These are phyloP conservation scores for Ophiosphaerella korrae DNA, from an alignment of 2,329 filamentous ascomycete species.

Conservation along the genomic window DNA sequence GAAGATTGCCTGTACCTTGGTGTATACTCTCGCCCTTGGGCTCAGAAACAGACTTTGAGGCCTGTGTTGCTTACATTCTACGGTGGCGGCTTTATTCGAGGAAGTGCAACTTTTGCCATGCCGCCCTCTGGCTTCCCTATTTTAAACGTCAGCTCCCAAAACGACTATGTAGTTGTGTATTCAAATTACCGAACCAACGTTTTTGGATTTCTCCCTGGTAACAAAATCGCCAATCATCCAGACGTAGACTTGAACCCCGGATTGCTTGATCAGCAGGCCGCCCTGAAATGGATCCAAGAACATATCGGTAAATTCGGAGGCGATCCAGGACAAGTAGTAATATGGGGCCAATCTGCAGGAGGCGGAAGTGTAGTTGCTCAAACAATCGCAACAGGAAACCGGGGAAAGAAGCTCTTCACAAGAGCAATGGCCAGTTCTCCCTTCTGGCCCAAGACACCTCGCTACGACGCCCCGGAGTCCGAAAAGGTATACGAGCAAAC, in stretches of 20 bases:
- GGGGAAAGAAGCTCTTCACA: slow-evolving; percentile 53
- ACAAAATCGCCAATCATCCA: slow-evolving; percentile 51
- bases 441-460: slow-evolving; percentile 65
- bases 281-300: slow-evolving; percentile 60
- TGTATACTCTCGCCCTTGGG: slow-evolving; percentile 65
- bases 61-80: slow-evolving; percentile 67
- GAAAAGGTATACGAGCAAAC: slow-evolving; percentile 58
- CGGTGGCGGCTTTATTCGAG: slow-evolving; percentile 66
- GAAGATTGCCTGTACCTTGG: slow-evolving; percentile 68
- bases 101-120: slow-evolving; percentile 59
- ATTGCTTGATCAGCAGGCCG: slow-evolving; percentile 58
- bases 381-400: slow-evolving; percentile 55
- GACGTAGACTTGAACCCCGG: slow-evolving; percentile 58
- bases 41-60: slow-evolving; percentile 45
- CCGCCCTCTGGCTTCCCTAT: slow-evolving; percentile 64
- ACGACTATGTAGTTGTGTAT: slow-evolving; percentile 59
- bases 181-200: slow-evolving; percentile 64
- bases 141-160: slow-evolving; percentile 58
- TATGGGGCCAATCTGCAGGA: slow-evolving; percentile 62
- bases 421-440: slow-evolving; percentile 60
- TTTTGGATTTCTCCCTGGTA: slow-evolving; percentile 61
- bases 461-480: slow-evolving; percentile 56
- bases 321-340: slow-evolving; percentile 57
- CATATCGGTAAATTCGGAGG: slow-evolving; percentile 62
- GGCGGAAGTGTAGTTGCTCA: slow-evolving; percentile 60